Percentiles rank a stretch among this genome's conserved stretches.
These are phyloP conservation scores for Podosphaera aphanis DNA, from an alignment of 2,329 filamentous ascomycete species.

Conservation along the genomic window DNA sequence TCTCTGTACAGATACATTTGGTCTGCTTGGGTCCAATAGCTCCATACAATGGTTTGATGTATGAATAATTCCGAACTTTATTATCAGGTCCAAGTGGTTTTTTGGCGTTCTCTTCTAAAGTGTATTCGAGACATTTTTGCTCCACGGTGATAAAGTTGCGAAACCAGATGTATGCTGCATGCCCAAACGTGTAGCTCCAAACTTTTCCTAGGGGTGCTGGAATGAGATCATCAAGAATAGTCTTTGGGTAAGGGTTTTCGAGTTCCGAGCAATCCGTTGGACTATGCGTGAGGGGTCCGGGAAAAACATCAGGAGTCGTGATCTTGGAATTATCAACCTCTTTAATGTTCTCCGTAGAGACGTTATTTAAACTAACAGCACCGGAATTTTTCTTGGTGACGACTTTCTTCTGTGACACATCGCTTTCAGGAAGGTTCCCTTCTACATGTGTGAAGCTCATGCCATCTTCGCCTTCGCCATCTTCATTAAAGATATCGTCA, in stretches of 20 bases:
- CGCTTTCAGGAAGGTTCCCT: constrained; percentile 21
- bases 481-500: constrained; percentile 49
- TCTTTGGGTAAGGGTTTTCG: constrained; percentile 59
- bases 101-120: constrained; percentile 52
- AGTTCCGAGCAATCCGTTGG: constrained; percentile 70
- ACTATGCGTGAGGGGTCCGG: constrained; percentile 58
- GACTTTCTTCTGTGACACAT: constrained; percentile 35
- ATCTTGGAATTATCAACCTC: constrained; percentile 20
- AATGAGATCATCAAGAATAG: constrained; percentile 67
- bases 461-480: constrained; percentile 49
- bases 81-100: constrained; percentile 51
- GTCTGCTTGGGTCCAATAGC: constrained; percentile 83
- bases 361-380: constrained; percentile 22
- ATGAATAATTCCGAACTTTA: constrained; percentile 52
- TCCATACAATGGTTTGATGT: constrained; percentile 72
- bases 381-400: constrained; percentile 48
- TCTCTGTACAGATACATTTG: constrained; percentile 75
- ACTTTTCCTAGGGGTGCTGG: constrained; percentile 77
- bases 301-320: constrained; percentile 39
- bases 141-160: constrained; percentile 65
- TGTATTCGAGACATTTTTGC: constrained; percentile 73
- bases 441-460: constrained; percentile 29
- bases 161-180: constrained; percentile 59
- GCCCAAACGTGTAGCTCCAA: constrained; percentile 70
- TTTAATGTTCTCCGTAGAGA: constrained; percentile 24